Base-by-base conservation (phyloP, 495 filamentous ascomycete species). In the Penicillium herquei region DNA sequence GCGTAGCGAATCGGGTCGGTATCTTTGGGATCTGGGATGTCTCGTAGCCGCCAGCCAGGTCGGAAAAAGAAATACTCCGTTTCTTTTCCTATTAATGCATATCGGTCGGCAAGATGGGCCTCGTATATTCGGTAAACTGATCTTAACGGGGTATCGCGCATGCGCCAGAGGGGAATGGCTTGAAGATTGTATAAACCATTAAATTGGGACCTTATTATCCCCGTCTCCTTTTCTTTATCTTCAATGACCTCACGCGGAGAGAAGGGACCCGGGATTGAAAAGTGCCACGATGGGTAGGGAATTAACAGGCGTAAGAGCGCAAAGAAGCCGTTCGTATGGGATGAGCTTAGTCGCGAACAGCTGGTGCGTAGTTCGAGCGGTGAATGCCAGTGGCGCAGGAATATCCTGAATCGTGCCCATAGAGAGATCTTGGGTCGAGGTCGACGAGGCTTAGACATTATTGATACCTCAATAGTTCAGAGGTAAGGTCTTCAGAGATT, bases 71-170 rank as follows among this genome's bases (percentile, higher is more conserved):
- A 72, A 43, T 76, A 76, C 46, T 75, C 72, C 6, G 58, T 62
- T 47, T 78, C 72, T 13, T 46, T 58, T 6, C 69, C 68, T 30
- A 73, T 61, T 10, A 61, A 42, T 14, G 32, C 53, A 35, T 66
- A 67, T 1, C 54, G 47, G 11, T 64, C 56, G 8, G 73, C 62
- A 4, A 65, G 53, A 11, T 68, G 54, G 6, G 60, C 47, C 40
- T 76, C 73, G 21, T 76, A 76, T 9, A 76, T 53, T 3, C 73
- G 70, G 55, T 76, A 78, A 8, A 75, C 37, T 2, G 67, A 70
- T 12, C 73, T 65, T 4, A 74, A 54, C 1, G 69, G 70, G 0
- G 73, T 78, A 40, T 76, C 72, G 6, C 70, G 61, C 52, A 57
- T 54, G 16, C 64, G 57, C 64, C 68, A 76, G 39, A 77, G 52